These are phyloP conservation scores for Penicillium daleae DNA, from an alignment of 495 filamentous ascomycete species.

Conservation along the genomic window DNA sequence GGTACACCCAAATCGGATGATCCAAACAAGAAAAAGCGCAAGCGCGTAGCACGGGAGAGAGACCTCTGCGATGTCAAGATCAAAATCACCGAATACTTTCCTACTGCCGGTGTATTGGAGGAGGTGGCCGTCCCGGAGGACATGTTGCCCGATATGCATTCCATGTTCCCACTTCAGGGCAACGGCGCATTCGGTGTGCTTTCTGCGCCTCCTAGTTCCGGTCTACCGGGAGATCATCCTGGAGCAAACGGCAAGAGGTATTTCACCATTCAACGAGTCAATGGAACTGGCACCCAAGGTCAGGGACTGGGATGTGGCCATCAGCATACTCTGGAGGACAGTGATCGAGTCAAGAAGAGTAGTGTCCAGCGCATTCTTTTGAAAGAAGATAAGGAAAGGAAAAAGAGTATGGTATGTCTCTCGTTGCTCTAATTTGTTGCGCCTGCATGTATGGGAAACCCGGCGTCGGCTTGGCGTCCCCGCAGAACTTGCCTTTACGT, in stretches of 20 bases:
- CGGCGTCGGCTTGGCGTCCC: constrained; percentile 20
- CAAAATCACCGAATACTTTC: constrained; percentile 84
- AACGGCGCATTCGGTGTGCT: constrained; percentile 49
- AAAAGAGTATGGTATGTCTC: constrained; percentile 64
- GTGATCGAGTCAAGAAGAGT: constrained; percentile 85
- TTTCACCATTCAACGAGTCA: constrained; percentile 76
- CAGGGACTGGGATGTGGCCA: constrained; percentile 64
- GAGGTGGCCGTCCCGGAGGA: constrained; percentile 29
- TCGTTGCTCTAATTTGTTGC: constrained; percentile 21
- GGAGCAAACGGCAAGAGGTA: constrained; percentile 57
- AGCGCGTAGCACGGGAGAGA: constrained; percentile 73
- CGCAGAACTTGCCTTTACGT: constrained; percentile 30
- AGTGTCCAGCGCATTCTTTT: constrained; percentile 70
- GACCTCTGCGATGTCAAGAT: constrained; percentile 92
- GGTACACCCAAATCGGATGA: constrained; percentile 85
- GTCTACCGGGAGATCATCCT: constrained; percentile 45
- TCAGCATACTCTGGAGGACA: constrained; percentile 76
- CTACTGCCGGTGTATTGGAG: constrained; percentile 48
- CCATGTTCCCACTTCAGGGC: constrained; percentile 29
- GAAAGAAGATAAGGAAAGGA: constrained; percentile 69
- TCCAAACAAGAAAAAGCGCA: constrained; percentile 87
- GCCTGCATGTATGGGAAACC: constrained; percentile 6
- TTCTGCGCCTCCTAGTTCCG: constrained; percentile 37
- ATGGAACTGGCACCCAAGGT: constrained; percentile 77
- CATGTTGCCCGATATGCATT: constrained; percentile 32